Base-by-base conservation (phyloP, 805 yeast genomes). In the Saccharomycopsis sp. region DNA sequence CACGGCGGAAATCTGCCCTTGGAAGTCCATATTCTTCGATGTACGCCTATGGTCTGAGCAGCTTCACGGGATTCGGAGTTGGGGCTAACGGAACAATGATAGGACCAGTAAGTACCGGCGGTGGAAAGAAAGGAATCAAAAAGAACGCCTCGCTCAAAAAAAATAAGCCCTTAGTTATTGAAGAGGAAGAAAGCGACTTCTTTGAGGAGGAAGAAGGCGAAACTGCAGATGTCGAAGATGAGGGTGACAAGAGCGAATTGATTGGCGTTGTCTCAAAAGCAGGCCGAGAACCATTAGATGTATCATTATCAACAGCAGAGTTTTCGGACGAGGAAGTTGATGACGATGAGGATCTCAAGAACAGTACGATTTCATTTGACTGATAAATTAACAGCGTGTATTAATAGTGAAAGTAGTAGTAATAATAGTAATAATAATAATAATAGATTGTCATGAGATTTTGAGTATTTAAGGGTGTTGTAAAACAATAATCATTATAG, bases 1-100 rank as follows among this genome's bases (percentile, higher is more conserved):
- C 63, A 8, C 38, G 59, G 23, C 20, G 63, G 23, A 60, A 58
- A 50, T 57, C 63, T 15, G 58, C 63, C 1, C 41, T 60, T 20
- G 63, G 61, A n/a, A 52, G 61, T 19, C 59, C 63, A 20, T 55
- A 60, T 53, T 51, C 49, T 24, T 29, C 38, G 55, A 52, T 19
- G 19, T 35, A 52, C 23, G 23, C 25, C 2, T 17, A 17, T 34
- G 55, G 34, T 19, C 17, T 52, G n/a, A 20, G 54, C 14, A 52
- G 41, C 35, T 52, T 52, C 41, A 52, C n/a, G 15, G 42, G 42
- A 3, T 52, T 52, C 15, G 38, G 41, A 8, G 17, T 12, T 9
- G 22, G n/a, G 3, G 19, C 17, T n/a, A 52, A 52, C 23, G 35
- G 35, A 25, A 22, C 7, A 19, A 49, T 14, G 22, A 20, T 22